Conservation (phyloP, 805 yeast species). For the Kluyveromyces dobzhanskii region DNA sequence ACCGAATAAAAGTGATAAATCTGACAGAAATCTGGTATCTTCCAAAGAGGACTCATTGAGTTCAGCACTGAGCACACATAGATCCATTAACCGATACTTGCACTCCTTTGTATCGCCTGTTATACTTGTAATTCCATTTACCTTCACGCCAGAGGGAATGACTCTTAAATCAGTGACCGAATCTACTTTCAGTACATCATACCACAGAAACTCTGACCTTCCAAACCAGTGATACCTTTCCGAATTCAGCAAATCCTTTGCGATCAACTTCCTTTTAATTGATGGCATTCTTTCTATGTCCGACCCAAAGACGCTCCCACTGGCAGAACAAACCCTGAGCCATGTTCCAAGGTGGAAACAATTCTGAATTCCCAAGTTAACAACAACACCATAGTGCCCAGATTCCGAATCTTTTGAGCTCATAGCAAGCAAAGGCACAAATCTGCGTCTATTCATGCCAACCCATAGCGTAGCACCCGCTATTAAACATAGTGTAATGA, state of each 20-base stretch:
- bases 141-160: background rate
- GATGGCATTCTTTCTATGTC: background rate
- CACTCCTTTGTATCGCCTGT: background rate
- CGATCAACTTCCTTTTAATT: conserved; percentile 7
- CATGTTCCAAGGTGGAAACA: conserved; percentile 17
- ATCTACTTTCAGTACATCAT: conserved; percentile 9
- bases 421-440: background rate
- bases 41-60: background rate
- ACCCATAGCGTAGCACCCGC: background rate
- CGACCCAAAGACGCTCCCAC: background rate
- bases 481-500: background rate
- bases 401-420: background rate
- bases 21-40: conserved; percentile 35
- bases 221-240: conserved; percentile 17
- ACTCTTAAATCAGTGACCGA: background rate
- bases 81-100: background rate
- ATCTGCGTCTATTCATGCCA: background rate
- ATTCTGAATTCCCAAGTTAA: conserved; percentile 12
- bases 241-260: conserved; percentile 19
- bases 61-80: background rate
- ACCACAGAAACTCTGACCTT: conserved; percentile 15
- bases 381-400: conserved; percentile 6
- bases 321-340: conserved; percentile 7
- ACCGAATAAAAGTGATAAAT: conserved; percentile 66
- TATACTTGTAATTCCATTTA: background rate